These are phyloP conservation scores for Penicillium sp. DNA, from an alignment of 2,329 filamentous ascomycete species.

Conservation along the genomic window DNA sequence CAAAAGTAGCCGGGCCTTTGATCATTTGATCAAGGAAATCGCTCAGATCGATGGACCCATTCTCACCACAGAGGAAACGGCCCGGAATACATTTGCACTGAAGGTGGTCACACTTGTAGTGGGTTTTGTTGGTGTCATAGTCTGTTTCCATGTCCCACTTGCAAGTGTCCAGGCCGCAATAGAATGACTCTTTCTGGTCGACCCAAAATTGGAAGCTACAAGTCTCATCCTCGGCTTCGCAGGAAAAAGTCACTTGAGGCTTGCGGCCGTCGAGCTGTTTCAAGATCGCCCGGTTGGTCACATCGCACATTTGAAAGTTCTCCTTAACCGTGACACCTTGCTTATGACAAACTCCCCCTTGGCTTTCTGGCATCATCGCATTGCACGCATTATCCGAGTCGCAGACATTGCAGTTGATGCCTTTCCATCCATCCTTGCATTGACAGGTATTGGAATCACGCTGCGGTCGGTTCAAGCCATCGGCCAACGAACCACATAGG, in stretches of 20 bases:
- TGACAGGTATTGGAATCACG: conserved; percentile 64
- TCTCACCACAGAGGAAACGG: conserved; percentile 86
- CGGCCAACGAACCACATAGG: conserved; percentile 79
- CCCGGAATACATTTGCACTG: conserved; percentile 80
- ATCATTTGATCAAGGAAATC: conserved; percentile 80
- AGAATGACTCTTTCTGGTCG: conserved; percentile 87
- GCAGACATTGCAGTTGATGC: conserved; percentile 98
- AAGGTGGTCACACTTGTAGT: conserved; percentile 75
- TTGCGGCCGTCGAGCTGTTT: conserved; percentile 74
- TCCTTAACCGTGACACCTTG: conserved; percentile 82
- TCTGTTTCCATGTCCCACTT: conserved; percentile 60
- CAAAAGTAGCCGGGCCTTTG: conserved; percentile 77
- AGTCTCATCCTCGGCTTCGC: conserved; percentile 61
- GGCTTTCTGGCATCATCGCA: conserved; percentile 71
- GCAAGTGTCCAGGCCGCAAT: conserved; percentile 80
- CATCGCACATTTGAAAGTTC: conserved; percentile 96
- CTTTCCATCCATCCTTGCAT: conserved; percentile 87
- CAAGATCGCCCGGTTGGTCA: conserved; percentile 90
- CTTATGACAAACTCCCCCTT: conserved; percentile 83
- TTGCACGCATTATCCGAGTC: conserved; percentile 73
- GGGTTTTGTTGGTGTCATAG: conserved; percentile 66
- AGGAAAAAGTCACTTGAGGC: conserved; percentile 90
- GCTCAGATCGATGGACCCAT: conserved; percentile 80
- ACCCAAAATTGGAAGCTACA: conserved; percentile 99
- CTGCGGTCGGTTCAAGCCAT: conserved; percentile 68